Evolutionary conservation across 2,329 filamentous ascomycete species (phyloP).

Genomic region (Pseudocercospora fijiensis): DNA sequence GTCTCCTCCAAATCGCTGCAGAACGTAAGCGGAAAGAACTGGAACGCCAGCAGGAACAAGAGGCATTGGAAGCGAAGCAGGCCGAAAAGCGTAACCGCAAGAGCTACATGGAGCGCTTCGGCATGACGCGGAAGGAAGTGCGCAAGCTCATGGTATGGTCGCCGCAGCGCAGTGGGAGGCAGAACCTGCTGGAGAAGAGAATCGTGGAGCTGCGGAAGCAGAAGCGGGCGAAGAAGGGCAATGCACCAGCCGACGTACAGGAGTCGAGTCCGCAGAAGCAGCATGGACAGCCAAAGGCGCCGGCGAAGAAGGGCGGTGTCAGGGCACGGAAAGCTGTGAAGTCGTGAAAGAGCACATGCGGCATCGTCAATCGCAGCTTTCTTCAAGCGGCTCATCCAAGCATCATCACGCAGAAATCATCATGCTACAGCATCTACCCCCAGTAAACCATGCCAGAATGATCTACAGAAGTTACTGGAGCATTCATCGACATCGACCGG

Average conservation of each 20-base stretch:
- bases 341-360: neutral
- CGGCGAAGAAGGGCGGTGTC: neutral
- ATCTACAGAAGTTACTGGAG: neutral
- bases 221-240: constrained; percentile 1
- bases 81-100: neutral
- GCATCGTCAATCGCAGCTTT: neutral
- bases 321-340: neutral
- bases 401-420: neutral
- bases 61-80: neutral
- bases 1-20: neutral
- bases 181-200: neutral
- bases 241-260: neutral
- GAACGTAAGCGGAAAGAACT: neutral
- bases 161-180: neutral
- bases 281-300: neutral
- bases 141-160: constrained; percentile 1
- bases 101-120: constrained; percentile 2
- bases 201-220: neutral
- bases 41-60: neutral
- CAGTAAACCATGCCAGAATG: neutral
- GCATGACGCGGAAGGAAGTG: constrained; percentile 1
- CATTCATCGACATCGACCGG: neutral
- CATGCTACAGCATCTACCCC: neutral
- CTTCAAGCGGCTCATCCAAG: neutral
- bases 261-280: neutral